Base-by-base conservation (phyloP, 140 eudicot genomes). In the Oenanthe javanica region DNA sequence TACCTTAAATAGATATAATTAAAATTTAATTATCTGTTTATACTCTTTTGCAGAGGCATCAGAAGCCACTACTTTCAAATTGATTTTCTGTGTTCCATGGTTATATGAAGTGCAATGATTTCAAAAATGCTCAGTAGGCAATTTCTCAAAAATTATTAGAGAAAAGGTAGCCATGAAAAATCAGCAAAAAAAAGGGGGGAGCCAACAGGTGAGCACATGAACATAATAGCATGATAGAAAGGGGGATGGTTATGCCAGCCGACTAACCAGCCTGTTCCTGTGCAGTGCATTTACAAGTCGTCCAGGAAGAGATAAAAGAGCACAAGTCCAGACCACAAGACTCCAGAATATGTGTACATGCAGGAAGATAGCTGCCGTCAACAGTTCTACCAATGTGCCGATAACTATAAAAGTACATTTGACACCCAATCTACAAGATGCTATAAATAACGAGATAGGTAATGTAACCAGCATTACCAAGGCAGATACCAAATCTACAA, bases 261-360 rank as follows among this genome's bases (percentile, higher is more conserved):
- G 72, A 69, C 87, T 84, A 36, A 93, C 94, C 94, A 74, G 82
- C 83, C 85, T 89, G 54, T 89, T 91, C 79, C 91, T 87, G 43
- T 81, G 89, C n/a, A 93, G 80, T 36, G 96, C 98, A 79, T 70
- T 81, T 79, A 89, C 64, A 74, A 90, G 87, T 46, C 93, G 89
- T 8, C 79, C 82, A 9, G 97, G 97, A 40, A 91, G 86, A 73
- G 94, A 81, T 50, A 88, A 13, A 6, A 88, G 36, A 82, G 89
- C 83, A 19, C 85, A 77, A 18, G 79, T 79, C 91, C 88, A 88
- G 49, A 88, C 64, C 72, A 89, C 55, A 79, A 86, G 71, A 80
- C 85, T 84, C 93, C 89, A 88, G 70, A 88, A 76, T 50, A 88
- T 77, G 51, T 76, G 80, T 50, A 81, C 57, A 79, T 86, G 88